Evolutionary conservation across 805 yeast species (phyloP).

Genomic region (Metschnikowia rubicola): DNA sequence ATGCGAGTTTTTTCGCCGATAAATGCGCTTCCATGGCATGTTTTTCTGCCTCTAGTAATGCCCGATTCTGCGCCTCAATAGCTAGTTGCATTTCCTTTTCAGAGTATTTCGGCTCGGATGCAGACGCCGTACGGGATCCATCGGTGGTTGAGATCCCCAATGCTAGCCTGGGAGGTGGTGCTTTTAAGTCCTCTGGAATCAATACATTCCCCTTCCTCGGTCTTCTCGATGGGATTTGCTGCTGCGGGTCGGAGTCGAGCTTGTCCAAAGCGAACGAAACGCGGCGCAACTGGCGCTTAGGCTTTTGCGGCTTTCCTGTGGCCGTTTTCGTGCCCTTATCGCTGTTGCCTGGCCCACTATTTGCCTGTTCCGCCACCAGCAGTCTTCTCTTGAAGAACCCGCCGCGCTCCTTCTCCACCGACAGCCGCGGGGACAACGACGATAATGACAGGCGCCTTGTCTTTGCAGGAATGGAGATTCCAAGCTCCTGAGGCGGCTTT

Average conservation of each 20-base stretch:
- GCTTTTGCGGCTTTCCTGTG: slow-evolving; percentile 35
- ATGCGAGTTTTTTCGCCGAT: slow-evolving; percentile 66
- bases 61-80: slow-evolving; percentile 52
- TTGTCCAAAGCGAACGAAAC: slow-evolving; percentile 78
- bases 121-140: slow-evolving; percentile 13
- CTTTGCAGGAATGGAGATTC: slow-evolving; percentile 14
- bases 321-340: slow-evolving; percentile 30
- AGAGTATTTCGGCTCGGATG: slow-evolving; percentile 27
- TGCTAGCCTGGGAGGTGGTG: slow-evolving; percentile 60
- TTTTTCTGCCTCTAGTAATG: slow-evolving; percentile 58
- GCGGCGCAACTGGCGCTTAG: slow-evolving; percentile 46
- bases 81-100: slow-evolving; percentile 54
- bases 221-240: slow-evolving; percentile 56
- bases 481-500: slow-evolving; percentile 28
- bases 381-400: slow-evolving; percentile 19
- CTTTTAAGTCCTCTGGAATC: slow-evolving; percentile 61
- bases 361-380: slow-evolving; percentile 7
- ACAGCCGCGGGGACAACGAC: slow-evolving; percentile 11
- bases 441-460: slow-evolving; percentile 10
- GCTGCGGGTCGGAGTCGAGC: slow-evolving; percentile 60
- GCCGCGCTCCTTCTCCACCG: slow-evolving; percentile 16
- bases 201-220: slow-evolving; percentile 52
- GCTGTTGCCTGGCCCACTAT: background rate
- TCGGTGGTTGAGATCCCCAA: slow-evolving; percentile 59
- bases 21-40: slow-evolving; percentile 76